phyloP scores from a whole-genome alignment of 495 filamentous ascomycete species.

The Astrothelium macrocarpum region DNA sequence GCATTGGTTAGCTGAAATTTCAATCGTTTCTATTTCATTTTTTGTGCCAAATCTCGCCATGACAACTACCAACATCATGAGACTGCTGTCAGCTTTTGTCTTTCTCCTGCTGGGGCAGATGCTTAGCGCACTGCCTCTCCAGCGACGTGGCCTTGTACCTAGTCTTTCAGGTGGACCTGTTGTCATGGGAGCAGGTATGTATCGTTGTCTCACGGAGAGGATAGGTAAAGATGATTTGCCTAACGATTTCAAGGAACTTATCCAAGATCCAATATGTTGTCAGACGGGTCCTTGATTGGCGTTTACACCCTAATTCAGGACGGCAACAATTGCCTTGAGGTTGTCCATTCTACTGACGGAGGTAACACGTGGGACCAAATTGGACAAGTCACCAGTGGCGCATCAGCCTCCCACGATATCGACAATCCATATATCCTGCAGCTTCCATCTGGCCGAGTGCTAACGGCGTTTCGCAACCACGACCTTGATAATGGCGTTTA shows the following conservation, averaged over 20 bases:
- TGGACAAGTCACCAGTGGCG: conserved; percentile 26
- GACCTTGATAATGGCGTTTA: conserved; percentile 37
- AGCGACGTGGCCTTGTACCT: neutral
- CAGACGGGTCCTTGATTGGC: conserved; percentile 36
- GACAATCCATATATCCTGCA: conserved; percentile 53
- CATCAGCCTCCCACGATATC: conserved; percentile 38
- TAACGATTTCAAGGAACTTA: conserved; percentile 28
- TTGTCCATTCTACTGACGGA: conserved; percentile 35
- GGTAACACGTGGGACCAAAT: conserved; percentile 33
- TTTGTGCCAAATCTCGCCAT: neutral
- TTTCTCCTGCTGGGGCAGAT: neutral
- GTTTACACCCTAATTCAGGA: conserved; percentile 33
- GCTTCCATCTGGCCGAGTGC: conserved; percentile 38
- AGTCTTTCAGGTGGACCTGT: neutral
- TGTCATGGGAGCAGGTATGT: conserved; percentile 22
- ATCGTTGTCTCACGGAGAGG: too few relatives aligned
- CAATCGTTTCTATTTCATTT: neutral
- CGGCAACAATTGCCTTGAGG: conserved; percentile 30
- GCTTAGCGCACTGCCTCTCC: neutral
- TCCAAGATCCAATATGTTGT: conserved; percentile 38
- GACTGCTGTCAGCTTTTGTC: neutral
- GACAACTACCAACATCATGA: neutral
- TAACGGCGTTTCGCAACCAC: conserved; percentile 54
- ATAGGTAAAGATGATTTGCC: too few relatives aligned
- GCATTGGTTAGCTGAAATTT: too few relatives aligned